phyloP scores from a whole-genome alignment of 331 rosid genomes.

The Rhamnella rubrinervis region DNA sequence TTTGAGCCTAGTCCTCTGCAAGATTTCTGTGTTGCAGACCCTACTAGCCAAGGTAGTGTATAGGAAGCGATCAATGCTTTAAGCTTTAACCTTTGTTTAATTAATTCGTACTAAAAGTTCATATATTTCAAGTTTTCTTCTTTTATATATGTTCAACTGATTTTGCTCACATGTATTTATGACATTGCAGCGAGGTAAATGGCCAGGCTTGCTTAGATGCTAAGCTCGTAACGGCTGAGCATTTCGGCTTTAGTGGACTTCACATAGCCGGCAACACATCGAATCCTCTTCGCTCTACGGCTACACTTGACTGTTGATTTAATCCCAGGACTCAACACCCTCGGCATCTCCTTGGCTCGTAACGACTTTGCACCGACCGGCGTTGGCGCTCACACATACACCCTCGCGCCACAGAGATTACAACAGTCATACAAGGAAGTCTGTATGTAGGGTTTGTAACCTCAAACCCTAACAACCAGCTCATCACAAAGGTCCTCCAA shows the following conservation, averaged over 20 bases:
- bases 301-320: conserved; percentile 32
- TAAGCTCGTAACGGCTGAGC: conserved; percentile 22
- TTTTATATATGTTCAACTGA: too few relatives aligned
- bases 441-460: conserved; percentile 48
- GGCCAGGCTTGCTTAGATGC: conserved; percentile 32
- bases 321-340: conserved; percentile 45
- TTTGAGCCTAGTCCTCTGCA: conserved; percentile 39
- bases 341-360: conserved; percentile 40
- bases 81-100: too few relatives aligned
- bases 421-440: conserved; percentile 35
- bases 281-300: conserved; percentile 24
- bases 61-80: too few relatives aligned
- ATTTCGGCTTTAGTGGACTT: conserved; percentile 35
- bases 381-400: conserved; percentile 31
- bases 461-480: conserved; percentile 55
- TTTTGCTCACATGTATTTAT: neutral
- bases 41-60: conserved; percentile 20
- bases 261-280: conserved; percentile 34
- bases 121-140: too few relatives aligned
- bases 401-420: conserved; percentile 38
- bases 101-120: too few relatives aligned
- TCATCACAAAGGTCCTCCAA: conserved; percentile 38
- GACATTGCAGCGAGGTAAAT: conserved; percentile 21
- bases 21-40: conserved; percentile 40
- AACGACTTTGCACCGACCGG: conserved; percentile 35